These are phyloP conservation scores for Dryas alaskensis DNA, from an alignment of 306 rosid species.

Conservation along the genomic window DNA sequence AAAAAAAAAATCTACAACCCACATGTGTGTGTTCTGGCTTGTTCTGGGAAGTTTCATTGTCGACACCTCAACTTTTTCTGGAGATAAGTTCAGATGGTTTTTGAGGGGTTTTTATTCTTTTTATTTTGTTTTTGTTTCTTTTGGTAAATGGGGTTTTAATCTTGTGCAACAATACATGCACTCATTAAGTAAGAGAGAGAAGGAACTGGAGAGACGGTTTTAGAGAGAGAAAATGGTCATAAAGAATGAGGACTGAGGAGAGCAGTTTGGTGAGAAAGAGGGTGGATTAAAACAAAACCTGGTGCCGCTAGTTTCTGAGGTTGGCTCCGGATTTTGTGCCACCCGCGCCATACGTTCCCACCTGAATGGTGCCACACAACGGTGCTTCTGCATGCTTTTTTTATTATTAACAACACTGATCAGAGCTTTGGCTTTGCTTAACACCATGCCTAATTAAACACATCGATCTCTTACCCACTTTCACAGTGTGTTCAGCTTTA, in stretches of 20 bases:
- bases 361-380: constrained; percentile 54
- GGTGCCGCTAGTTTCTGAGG: constrained; percentile 53
- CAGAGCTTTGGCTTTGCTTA: no score
- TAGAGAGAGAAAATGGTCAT: neutral
- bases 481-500: no score
- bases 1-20: constrained; percentile 18
- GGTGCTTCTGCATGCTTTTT: constrained; percentile 38
- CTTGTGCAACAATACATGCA: neutral
- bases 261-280: neutral
- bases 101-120: neutral
- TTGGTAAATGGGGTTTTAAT: neutral
- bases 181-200: constrained; percentile 10
- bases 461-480: no score
- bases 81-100: constrained; percentile 56
- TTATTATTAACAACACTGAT: no score
- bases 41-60: constrained; percentile 41
- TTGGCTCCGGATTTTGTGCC: constrained; percentile 62
- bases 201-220: neutral
- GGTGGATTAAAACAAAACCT: constrained; percentile 36
- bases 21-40: constrained; percentile 49
- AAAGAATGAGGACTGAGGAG: no score
- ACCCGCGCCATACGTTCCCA: constrained; percentile 49
- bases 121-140: neutral
- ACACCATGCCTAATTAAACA: no score
- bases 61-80: neutral